phyloP scores from a whole-genome alignment of 192 early-diverging fungal genomes.

The Fimicolochytrium jonesii region DNA sequence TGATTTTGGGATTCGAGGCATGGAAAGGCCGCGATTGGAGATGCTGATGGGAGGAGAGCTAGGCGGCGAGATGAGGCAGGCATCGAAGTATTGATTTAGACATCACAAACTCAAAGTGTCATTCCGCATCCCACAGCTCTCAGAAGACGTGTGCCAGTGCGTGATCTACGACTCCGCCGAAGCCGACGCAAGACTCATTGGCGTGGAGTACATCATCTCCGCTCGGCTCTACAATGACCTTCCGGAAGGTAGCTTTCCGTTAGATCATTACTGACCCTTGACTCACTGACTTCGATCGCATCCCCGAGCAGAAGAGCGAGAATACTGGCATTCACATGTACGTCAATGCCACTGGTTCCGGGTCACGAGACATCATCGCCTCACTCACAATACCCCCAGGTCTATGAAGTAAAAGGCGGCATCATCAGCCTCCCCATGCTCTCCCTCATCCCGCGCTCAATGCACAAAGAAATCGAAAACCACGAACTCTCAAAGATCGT shows the following conservation, averaged over 20 bases:
- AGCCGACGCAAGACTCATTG: conserved; percentile 43
- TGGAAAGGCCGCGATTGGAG: too few species aligned
- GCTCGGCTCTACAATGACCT: conserved; percentile 41
- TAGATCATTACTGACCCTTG: not conserved
- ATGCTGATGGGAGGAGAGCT: too few species aligned
- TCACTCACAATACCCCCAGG: too few species aligned
- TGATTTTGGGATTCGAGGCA: too few species aligned
- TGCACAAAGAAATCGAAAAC: conserved; percentile 26
- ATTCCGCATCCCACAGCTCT: too few species aligned
- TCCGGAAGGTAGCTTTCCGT: too few species aligned
- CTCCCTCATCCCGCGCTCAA: conserved; percentile 27
- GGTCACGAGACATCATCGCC: too few species aligned
- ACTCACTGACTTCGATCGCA: conserved; percentile 8
- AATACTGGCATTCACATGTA: conserved; percentile 61
- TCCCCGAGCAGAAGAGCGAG: conserved; percentile 47
- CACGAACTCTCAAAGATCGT: conserved; percentile 27
- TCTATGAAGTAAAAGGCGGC: conserved; percentile 49
- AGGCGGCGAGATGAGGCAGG: too few species aligned
- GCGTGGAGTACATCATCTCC: conserved; percentile 59
- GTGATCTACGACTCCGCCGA: conserved; percentile 46
- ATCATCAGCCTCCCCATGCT: conserved; percentile 25
- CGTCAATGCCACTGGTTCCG: too few species aligned
- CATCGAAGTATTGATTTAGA: too few species aligned
- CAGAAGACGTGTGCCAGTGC: conserved; percentile 52
- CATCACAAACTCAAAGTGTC: too few species aligned